Conservation (phyloP, 192 early-diverging fungal genomes). For the Podochytrium sp. region DNA sequence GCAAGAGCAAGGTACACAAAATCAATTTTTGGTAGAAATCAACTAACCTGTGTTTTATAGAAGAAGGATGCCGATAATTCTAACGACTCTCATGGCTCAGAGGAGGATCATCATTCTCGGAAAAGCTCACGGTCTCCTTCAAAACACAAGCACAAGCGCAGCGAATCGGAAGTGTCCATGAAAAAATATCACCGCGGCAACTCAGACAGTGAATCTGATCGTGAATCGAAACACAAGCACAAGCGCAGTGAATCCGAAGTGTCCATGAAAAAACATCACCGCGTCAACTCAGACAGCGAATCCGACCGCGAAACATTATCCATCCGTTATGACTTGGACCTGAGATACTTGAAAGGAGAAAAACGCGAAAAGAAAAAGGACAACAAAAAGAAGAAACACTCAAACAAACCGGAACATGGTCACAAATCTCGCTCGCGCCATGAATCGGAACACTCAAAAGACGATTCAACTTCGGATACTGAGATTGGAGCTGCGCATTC, state of each 20-base stretch:
- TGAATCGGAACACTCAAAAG: too few species aligned
- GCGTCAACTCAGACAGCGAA: not conserved
- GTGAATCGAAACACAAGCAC: not conserved
- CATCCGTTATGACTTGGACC: too few species aligned
- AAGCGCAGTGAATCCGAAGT: not conserved
- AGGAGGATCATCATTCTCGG: not conserved
- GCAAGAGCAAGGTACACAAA: too few species aligned
- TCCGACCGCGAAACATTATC: not conserved
- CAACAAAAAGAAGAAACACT: too few species aligned
- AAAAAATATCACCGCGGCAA: not conserved
- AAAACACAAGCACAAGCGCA: not conserved
- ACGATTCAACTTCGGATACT: too few species aligned
- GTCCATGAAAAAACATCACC: not conserved
- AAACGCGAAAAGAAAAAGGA: too few species aligned
- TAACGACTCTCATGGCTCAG: constrained; percentile 5
- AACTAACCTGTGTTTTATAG: too few species aligned
- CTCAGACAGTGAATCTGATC: not conserved
- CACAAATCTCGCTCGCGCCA: too few species aligned
- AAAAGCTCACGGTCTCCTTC: not conserved
- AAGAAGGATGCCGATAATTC: not conserved
- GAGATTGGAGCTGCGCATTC: too few species aligned
- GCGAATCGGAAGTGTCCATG: not conserved
- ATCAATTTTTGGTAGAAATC: too few species aligned
- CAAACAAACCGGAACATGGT: too few species aligned
- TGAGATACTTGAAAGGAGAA: too few species aligned